Evolutionary conservation across 192 early-diverging fungal genomes (phyloP), one percentile per base, ranked within the genome.

Genomic region (Powellomyces hirtus): DNA sequence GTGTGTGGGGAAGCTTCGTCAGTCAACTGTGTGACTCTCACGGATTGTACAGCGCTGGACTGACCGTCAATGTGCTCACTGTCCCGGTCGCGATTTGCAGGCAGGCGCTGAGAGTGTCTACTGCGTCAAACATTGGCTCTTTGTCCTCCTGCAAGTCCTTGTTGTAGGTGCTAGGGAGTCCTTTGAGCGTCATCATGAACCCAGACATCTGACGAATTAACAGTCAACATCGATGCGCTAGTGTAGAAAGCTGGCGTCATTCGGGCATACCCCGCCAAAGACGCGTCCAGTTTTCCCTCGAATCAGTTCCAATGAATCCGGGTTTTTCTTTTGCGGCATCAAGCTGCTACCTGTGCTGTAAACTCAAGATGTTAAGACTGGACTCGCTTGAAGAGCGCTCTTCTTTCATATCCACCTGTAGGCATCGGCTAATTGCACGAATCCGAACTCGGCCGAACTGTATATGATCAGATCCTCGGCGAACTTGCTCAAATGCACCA

Each of bases 251-350:
- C n/a, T n/a, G n/a, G n/a, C n/a, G n/a, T n/a, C n/a, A n/a, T n/a
- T n/a, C n/a, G n/a, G n/a, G 74, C 69, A 72, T 79, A 89, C 88
- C 50, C 88, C 86, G 22, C 97, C 97, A 88, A 96, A 99, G 22
- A 95, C 91, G 49, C 97, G 91, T 26, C 97, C 97, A 68, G 89
- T 87, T 73, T 99, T 99, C 53, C 97, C 97, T 51, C 97, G 91
- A 64, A 99, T 81, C 33, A 99, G 86, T 75, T 99, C 97, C 33
- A 96, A 70, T 37, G 89, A 91, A 75, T 99, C 97, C 6, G 97
- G 94, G 83, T 99, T 99, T 87, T 99, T 99, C 80, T 99, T 99
- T 71, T 99, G 97, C 31, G 97, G 97, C 97, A 99, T 99, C 78
- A 99, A 77, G 65, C 91, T 93, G 77, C 90, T 92, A 24, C 97